Evolutionary conservation across 2,329 filamentous ascomycete species (phyloP).

Genomic region (Sarocladium kiliense): DNA sequence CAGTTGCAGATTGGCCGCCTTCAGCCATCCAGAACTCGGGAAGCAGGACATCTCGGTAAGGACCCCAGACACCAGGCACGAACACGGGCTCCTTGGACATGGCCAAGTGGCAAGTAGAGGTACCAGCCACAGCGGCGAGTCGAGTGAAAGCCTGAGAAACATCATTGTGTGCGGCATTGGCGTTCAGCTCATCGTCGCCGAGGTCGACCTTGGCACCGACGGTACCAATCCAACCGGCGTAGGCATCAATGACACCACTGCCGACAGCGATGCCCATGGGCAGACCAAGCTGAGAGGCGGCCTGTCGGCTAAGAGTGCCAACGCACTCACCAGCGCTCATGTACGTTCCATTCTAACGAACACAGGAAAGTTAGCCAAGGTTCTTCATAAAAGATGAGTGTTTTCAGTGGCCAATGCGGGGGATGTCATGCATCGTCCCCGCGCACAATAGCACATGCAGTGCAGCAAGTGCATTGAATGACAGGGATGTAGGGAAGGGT

Average conservation of each 20-base stretch:
- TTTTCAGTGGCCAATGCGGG: background rate
- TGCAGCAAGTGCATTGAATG: conserved; percentile 9
- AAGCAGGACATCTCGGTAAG: conserved; percentile 89
- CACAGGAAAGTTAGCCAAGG: background rate
- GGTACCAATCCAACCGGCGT: conserved; percentile 97
- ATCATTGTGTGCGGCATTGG: conserved; percentile 69
- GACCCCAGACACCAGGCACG: conserved; percentile 93
- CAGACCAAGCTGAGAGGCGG: conserved; percentile 77
- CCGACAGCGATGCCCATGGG: conserved; percentile 85
- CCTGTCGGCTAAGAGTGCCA: conserved; percentile 77
- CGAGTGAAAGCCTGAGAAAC: conserved; percentile 90
- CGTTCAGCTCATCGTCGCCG: conserved; percentile 58
- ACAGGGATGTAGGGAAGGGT: conserved; percentile 9
- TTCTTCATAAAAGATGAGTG: background rate
- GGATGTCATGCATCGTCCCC: background rate
- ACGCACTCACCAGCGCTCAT: conserved; percentile 89
- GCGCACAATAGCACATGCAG: background rate
- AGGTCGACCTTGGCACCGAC: conserved; percentile 94
- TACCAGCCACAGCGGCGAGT: conserved; percentile 89
- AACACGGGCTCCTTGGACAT: conserved; percentile 94
- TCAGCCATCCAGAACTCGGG: conserved; percentile 96
- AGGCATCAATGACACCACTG: conserved; percentile 95
- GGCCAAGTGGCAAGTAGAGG: conserved; percentile 93
- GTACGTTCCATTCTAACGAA: conserved; percentile 79
- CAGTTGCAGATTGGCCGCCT: conserved; percentile 92